phyloP scores from a whole-genome alignment of 495 filamentous ascomycete genomes.

The Hypoxylon lienhwacheense region DNA sequence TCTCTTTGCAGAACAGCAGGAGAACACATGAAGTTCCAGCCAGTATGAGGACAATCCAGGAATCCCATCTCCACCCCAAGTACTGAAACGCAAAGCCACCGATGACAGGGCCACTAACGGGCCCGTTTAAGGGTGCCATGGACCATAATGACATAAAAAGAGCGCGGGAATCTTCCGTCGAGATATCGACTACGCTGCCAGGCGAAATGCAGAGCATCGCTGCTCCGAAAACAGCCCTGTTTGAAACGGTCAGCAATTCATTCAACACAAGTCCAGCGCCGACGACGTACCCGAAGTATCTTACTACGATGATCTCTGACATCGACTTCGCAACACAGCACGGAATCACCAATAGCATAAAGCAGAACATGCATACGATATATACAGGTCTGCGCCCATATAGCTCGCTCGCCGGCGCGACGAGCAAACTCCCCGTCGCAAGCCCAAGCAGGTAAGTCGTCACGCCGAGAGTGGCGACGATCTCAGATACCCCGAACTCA shows the following conservation, averaged over 20 bases:
- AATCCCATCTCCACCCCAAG: constrained; percentile 86
- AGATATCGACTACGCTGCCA: constrained; percentile 81
- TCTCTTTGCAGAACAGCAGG: constrained; percentile 65
- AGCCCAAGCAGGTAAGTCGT: constrained; percentile 79
- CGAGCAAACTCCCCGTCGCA: constrained; percentile 69
- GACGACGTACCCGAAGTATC: constrained; percentile 66
- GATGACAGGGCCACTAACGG: constrained; percentile 64
- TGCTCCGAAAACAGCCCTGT: constrained; percentile 70
- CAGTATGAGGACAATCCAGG: constrained; percentile 78
- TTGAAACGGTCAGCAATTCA: constrained; percentile 13
- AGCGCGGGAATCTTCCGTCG: constrained; percentile 67
- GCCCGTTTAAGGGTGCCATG: constrained; percentile 79
- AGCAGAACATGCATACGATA: constrained; percentile 61
- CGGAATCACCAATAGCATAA: constrained; percentile 69
- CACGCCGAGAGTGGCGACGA: constrained; percentile 70
- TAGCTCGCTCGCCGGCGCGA: constrained; percentile 75
- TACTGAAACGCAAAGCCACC: constrained; percentile 77
- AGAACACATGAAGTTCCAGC: constrained; percentile 57
- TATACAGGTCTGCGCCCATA: constrained; percentile 79
- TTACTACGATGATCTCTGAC: constrained; percentile 62
- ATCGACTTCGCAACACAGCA: constrained; percentile 69
- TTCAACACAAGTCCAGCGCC: background rate
- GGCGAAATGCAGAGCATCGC: constrained; percentile 81
- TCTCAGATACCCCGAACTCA: constrained; percentile 61
- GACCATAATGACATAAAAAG: constrained; percentile 74